A percentile compares a stretch with the other conserved stretches of the same genome.
Evolutionary conservation across 176 grass and related monocot species (phyloP).

Genomic region (Carex scoparia): DNA sequence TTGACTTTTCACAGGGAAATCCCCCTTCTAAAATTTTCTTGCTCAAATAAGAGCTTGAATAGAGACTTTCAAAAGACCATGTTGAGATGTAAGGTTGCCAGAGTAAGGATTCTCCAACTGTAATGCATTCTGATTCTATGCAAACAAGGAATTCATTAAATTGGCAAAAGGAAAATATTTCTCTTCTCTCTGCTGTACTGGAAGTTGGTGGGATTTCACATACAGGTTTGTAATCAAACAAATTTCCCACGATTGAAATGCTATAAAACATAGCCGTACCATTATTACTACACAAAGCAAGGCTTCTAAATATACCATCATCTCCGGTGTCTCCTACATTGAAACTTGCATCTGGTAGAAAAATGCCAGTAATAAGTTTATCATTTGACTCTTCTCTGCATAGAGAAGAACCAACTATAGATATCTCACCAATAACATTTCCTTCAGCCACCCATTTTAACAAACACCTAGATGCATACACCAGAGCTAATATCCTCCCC

Average conservation of each 20-base stretch:
- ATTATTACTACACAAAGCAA: constrained; percentile 57
- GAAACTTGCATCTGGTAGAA: constrained; percentile 34
- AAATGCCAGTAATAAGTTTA: constrained; percentile 40
- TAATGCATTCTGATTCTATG: constrained; percentile 40
- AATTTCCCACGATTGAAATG: constrained; percentile 37
- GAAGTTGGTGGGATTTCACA: constrained; percentile 48
- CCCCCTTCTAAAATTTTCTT: constrained; percentile 63
- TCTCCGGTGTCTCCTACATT: constrained; percentile 18
- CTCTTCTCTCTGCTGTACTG: constrained; percentile 28
- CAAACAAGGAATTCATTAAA: constrained; percentile 39
- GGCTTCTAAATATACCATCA: constrained; percentile 31
- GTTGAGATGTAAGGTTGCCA: constrained; percentile 67
- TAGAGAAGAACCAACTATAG: constrained; percentile 35
- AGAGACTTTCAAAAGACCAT: constrained; percentile 55
- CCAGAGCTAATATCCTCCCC: constrained; percentile 55
- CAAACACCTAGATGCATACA: constrained; percentile 54
- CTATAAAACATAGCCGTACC: constrained; percentile 57
- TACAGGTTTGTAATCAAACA: constrained; percentile 45
- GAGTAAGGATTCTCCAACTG: constrained; percentile 47
- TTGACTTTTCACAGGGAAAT: constrained; percentile 50
- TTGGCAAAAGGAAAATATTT: constrained; percentile 50
- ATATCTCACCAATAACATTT: constrained; percentile 48
- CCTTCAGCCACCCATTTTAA: constrained; percentile 58
- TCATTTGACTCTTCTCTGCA: constrained; percentile 34
- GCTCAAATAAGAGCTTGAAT: constrained; percentile 38